Percentiles rank a stretch among this genome's conserved stretches.
Conservation (phyloP, 495 filamentous ascomycete genomes). For the Xylaria telfairii region DNA sequence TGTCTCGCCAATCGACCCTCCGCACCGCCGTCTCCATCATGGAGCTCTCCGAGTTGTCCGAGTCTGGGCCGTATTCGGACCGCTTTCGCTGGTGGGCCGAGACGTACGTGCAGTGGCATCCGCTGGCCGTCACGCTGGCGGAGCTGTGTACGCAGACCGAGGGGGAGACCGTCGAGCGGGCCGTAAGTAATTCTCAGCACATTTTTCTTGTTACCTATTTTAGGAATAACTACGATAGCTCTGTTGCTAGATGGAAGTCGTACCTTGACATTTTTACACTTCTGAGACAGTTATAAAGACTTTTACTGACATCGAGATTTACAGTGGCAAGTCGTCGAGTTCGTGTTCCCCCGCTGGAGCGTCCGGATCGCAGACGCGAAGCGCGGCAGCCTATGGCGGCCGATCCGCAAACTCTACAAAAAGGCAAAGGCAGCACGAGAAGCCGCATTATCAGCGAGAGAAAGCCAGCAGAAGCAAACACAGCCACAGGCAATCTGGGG, state of each 20-base stretch:
- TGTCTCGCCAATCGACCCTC: slow-evolving; percentile 38
- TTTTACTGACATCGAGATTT: not conserved
- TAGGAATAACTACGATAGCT: too few species aligned
- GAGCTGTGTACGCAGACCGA: slow-evolving; percentile 66
- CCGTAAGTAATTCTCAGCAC: slow-evolving; percentile 30
- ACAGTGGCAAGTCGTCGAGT: slow-evolving; percentile 68
- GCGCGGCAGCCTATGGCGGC: slow-evolving; percentile 69
- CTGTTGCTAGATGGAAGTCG: too few species aligned
- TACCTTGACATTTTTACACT: too few species aligned
- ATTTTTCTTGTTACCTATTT: not conserved
- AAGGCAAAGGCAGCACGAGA: slow-evolving; percentile 59
- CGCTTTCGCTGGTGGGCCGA: slow-evolving; percentile 46
- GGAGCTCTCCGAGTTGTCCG: slow-evolving; percentile 34
- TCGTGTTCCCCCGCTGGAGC: slow-evolving; percentile 62
- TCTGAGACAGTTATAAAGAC: too few species aligned
- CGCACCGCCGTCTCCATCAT: slow-evolving; percentile 43
- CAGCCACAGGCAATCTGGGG: slow-evolving; percentile 14
- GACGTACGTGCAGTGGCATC: slow-evolving; percentile 78
- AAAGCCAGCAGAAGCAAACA: not conserved
- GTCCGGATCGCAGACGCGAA: slow-evolving; percentile 56
- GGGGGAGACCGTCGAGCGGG: slow-evolving; percentile 69
- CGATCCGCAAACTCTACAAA: slow-evolving; percentile 67
- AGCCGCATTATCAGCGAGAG: slow-evolving; percentile 18
- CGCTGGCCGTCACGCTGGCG: slow-evolving; percentile 69
- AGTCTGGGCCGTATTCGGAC: slow-evolving; percentile 30